Evolutionary conservation across 2,329 filamentous ascomycete species (phyloP).

Genomic region (Fusarium pseudoanthophilum): DNA sequence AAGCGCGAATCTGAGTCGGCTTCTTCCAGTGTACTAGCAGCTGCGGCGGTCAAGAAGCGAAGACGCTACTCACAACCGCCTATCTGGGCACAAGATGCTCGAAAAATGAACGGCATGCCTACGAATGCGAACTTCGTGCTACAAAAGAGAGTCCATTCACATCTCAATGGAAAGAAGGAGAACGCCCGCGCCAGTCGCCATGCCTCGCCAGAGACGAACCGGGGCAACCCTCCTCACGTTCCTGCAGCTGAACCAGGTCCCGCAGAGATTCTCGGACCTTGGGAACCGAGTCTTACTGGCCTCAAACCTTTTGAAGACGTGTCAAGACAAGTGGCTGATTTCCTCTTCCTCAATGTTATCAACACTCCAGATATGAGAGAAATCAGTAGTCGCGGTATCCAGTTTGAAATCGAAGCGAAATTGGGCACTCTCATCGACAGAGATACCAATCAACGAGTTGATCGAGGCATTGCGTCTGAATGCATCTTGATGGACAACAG

Average conservation of each 20-base stretch:
- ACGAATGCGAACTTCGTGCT: conserved; percentile 46
- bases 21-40: conserved; percentile 46
- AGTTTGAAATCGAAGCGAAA: conserved; percentile 95
- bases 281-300: conserved; percentile 76
- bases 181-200: conserved; percentile 55
- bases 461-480: conserved; percentile 75
- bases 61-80: conserved; percentile 54
- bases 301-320: conserved; percentile 78
- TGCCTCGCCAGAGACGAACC: conserved; percentile 46
- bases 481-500: conserved; percentile 72
- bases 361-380: conserved; percentile 73
- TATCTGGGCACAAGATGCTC: conserved; percentile 60
- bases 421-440: conserved; percentile 83
- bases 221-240: conserved; percentile 32
- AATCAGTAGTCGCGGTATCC: conserved; percentile 71
- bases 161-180: conserved; percentile 54
- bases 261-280: conserved; percentile 60
- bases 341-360: conserved; percentile 78
- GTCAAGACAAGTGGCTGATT: conserved; percentile 81
- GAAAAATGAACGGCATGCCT: conserved; percentile 51
- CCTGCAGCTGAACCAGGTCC: conserved; percentile 46
- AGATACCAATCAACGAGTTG: conserved; percentile 74
- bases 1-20: conserved; percentile 45
- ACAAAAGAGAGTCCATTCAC: conserved; percentile 42
- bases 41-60: conserved; percentile 54